A percentile compares a stretch with the other conserved stretches of the same genome.
phyloP scores from a whole-genome alignment of 2,329 filamentous ascomycete species.

The Blastomyces parvus region DNA sequence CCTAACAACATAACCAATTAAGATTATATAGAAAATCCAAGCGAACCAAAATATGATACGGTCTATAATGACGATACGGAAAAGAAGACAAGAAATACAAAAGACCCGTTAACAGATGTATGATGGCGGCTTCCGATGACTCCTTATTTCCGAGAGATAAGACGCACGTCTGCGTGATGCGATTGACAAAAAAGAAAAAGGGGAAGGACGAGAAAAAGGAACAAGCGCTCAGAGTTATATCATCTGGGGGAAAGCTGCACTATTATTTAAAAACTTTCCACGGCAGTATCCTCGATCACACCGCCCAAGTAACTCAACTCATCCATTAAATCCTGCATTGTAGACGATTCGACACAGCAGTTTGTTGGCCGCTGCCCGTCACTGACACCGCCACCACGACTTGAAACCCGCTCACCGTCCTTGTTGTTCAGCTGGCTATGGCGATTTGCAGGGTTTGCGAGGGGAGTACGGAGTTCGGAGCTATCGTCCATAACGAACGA shows the following conservation, averaged over 20 bases:
- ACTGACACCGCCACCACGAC: not conserved
- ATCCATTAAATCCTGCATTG: conserved; percentile 42
- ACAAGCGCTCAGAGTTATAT: not conserved
- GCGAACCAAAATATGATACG: not conserved
- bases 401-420: not conserved
- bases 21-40: not conserved
- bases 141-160: not conserved
- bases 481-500: not conserved
- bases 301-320: conserved; percentile 44
- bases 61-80: not conserved
- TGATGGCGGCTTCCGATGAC: not conserved
- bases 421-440: not conserved
- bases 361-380: not conserved
- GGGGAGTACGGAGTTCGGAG: conserved; percentile 8
- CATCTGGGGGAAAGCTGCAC: not conserved
- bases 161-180: not conserved
- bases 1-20: not conserved
- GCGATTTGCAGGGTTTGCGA: conserved; percentile 8
- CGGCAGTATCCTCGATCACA: conserved; percentile 34
- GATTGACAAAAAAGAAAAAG: not conserved
- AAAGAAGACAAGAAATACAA: not conserved
- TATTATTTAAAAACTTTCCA: conserved; percentile 11
- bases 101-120: too few species aligned
- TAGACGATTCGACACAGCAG: conserved; percentile 15
- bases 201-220: not conserved